phyloP scores from a whole-genome alignment of 495 filamentous ascomycete species.

The Tetracladium setigerum region DNA sequence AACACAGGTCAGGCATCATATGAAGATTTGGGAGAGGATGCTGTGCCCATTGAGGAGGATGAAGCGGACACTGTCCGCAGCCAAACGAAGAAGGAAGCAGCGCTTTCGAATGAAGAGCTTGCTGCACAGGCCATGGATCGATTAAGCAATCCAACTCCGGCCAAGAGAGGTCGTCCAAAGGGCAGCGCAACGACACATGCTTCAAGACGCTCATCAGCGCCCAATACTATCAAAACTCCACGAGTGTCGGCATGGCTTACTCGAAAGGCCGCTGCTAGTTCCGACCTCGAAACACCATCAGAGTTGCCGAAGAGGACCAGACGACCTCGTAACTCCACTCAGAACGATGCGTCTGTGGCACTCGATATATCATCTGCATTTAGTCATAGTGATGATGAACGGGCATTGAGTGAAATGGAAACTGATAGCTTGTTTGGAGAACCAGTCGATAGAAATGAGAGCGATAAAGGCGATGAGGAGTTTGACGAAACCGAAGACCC shows the following conservation, averaged over 20 bases:
- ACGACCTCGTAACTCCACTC: neutral
- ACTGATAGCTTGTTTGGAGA: constrained; percentile 19
- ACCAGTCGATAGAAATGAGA: constrained; percentile 3
- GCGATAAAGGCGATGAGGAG: constrained; percentile 1
- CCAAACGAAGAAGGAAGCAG: neutral
- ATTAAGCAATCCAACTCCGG: constrained; percentile 1
- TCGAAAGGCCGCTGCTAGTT: constrained; percentile 13
- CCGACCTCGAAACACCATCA: neutral
- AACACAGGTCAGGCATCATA: constrained; percentile 11
- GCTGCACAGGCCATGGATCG: constrained; percentile 6
- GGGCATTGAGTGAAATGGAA: constrained; percentile 1
- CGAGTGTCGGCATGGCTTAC: constrained; percentile 16
- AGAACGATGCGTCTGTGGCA: neutral
- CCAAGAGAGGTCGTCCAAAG: constrained; percentile 1
- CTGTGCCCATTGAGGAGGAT: constrained; percentile 12
- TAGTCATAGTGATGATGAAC: constrained; percentile 6
- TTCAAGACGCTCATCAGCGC: neutral
- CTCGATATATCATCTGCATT: constrained; percentile 9
- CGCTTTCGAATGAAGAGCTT: constrained; percentile 4
- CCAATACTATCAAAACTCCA: constrained; percentile 9
- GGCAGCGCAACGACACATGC: neutral
- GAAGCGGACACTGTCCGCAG: constrained; percentile 4
- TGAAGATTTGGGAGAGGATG: constrained; percentile 16
- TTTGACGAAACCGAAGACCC: too few species aligned
- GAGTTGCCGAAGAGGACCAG: constrained; percentile 3